Conservation (phyloP, 306 rosid genomes). For the Pyrus pyrifolia region DNA sequence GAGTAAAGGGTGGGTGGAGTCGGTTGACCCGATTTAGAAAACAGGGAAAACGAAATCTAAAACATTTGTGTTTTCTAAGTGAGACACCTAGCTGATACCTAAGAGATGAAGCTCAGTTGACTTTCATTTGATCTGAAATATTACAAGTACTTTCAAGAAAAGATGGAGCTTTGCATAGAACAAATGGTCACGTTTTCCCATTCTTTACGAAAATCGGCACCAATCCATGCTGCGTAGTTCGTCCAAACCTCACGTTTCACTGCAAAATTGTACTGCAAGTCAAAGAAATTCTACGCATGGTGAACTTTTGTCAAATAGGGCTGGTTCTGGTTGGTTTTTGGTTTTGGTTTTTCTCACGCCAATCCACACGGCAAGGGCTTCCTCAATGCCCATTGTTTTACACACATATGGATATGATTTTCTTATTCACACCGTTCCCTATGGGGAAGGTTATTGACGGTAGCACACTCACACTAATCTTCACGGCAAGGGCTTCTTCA, state of each 20-base stretch:
- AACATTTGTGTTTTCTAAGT: neutral
- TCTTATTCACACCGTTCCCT: neutral
- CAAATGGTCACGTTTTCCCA: neutral
- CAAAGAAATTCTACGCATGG: neutral
- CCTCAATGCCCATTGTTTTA: neutral
- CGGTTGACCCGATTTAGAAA: conserved; percentile 51
- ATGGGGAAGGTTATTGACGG: no score
- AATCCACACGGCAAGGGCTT: neutral
- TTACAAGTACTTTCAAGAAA: neutral
- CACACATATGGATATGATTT: neutral
- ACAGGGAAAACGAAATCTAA: conserved; percentile 2
- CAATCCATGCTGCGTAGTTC: neutral
- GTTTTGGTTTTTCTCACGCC: neutral
- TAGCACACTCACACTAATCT: no score
- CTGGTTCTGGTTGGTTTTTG: no score
- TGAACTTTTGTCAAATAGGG: neutral
- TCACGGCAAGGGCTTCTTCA: neutral
- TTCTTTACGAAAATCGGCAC: neutral
- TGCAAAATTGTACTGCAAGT: neutral
- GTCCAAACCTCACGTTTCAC: neutral
- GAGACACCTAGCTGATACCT: neutral
- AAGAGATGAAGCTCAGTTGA: neutral
- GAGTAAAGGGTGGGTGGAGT: conserved; percentile 32
- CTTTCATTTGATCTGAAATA: neutral
- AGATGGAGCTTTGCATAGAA: conserved; percentile 12